These are phyloP conservation scores for Jatropha multifida DNA, from an alignment of 441 rosid species.

Conservation along the genomic window DNA sequence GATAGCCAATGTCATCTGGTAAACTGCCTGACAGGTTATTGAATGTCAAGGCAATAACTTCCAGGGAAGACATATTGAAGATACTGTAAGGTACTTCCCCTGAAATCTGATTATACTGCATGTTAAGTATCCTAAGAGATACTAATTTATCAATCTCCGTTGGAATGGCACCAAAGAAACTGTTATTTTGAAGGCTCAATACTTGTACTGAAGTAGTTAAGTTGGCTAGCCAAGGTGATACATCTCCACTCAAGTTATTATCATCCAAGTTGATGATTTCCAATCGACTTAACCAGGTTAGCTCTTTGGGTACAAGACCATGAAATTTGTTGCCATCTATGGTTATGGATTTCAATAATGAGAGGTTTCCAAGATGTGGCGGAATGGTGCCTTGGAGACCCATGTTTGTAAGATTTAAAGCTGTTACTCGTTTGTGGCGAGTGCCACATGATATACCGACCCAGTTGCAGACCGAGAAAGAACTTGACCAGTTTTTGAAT, in stretches of 20 bases:
- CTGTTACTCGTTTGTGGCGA: slow-evolving; percentile 15
- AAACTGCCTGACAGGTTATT: slow-evolving; percentile 11
- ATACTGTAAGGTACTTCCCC: slow-evolving; percentile 17
- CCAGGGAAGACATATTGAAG: slow-evolving; percentile 15
- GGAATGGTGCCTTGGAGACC: slow-evolving; percentile 23
- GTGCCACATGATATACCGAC: slow-evolving; percentile 18
- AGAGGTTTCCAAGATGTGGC: slow-evolving; percentile 22
- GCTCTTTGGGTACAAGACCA: not conserved
- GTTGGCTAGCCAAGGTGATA: not conserved
- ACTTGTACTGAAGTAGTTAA: slow-evolving; percentile 21
- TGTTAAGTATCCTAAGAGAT: not conserved
- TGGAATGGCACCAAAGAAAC: not conserved
- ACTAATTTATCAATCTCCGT: not conserved
- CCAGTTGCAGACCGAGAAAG: slow-evolving; percentile 18
- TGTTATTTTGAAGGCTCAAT: not conserved
- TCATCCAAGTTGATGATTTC: not conserved
- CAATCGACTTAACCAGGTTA: slow-evolving; percentile 3
- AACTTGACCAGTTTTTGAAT: slow-evolving; percentile 13
- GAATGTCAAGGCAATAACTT: not conserved
- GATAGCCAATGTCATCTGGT: slow-evolving; percentile 1
- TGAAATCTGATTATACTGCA: not conserved
- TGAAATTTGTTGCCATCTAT: slow-evolving; percentile 16
- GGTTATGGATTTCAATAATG: not conserved
- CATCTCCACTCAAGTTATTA: not conserved
- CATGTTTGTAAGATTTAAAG: slow-evolving; percentile 18